Base-by-base conservation (phyloP, 495 filamentous ascomycete genomes). In the Xylaria intraflava region DNA sequence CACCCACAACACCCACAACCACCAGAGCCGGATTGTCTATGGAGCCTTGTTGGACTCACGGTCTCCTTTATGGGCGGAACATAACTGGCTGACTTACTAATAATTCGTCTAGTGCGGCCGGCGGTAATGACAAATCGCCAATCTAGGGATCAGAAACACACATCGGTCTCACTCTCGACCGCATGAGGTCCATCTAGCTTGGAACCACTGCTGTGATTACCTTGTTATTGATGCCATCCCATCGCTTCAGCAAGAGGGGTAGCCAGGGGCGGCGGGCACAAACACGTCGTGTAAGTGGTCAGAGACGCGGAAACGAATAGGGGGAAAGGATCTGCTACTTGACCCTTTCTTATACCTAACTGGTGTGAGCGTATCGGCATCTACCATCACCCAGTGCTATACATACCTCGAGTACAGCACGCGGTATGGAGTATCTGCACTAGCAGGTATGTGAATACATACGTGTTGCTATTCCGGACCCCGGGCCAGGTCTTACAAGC, bases 211-310 rank as follows among this genome's bases (percentile, higher is more conserved):
- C 11, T 6, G 11, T 33, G 31, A 33, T 33, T 14, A 16, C 22
- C 35, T 10, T 40, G 19, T 22, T 8, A 20, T 49, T 40, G 50
- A 1, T 23, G 19, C 17, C 20, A 12, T 31, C n/a, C 23, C 29
- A 11, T 30, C 14, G 50, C 29, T 36, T 29, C 19, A 53, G 46
- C 50, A 23, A 46, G 42, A 35, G 51, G 42, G 51, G 42, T 17
- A 46, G 30, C 29, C n/a, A 30, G 49, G 40, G 40, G 49, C 31
- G 31, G 11, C n/a, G 8, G 8, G 26, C 14, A 14, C 29, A 29
- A 36, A 24, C 27, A 12, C 39, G 30, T 44, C 50, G 45, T 7
- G 9, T 23, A 8, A 45, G 22, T 52, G 49, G 49, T 24, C 20
- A n/a, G 9, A 50, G 27, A 16, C 14, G 7, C 20, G 24, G 33